Conservation (phyloP, 2,329 filamentous ascomycete genomes). For the Arachnopeziza araneosa region DNA sequence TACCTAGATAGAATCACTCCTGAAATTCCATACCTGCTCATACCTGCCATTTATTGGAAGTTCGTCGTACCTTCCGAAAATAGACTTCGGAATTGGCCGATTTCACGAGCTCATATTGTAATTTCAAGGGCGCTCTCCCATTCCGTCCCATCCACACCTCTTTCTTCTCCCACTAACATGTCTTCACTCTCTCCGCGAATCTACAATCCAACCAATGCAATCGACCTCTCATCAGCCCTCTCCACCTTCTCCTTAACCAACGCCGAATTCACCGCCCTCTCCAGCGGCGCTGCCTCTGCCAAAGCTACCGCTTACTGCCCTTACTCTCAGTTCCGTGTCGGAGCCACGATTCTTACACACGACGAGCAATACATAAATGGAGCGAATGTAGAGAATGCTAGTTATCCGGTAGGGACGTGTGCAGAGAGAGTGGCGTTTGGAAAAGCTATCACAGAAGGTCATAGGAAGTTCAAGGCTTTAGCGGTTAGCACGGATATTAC, state of each 20-base stretch:
- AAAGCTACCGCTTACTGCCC: slow-evolving; percentile 77
- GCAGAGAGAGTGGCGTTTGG: slow-evolving; percentile 88
- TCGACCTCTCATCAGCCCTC: slow-evolving; percentile 32
- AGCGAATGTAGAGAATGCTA: slow-evolving; percentile 85
- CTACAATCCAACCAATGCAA: slow-evolving; percentile 25
- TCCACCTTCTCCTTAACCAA: slow-evolving; percentile 46
- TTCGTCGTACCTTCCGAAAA: slow-evolving; percentile 7
- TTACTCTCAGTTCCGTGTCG: slow-evolving; percentile 71
- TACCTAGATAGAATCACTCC: too few species aligned
- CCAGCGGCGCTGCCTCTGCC: slow-evolving; percentile 64
- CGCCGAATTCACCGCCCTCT: slow-evolving; percentile 59
- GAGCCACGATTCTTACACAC: slow-evolving; percentile 66
- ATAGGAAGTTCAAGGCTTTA: slow-evolving; percentile 62
- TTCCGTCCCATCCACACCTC: not conserved
- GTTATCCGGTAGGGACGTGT: slow-evolving; percentile 92
- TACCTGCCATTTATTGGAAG: too few species aligned
- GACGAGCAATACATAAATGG: slow-evolving; percentile 51
- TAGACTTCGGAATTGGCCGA: slow-evolving; percentile 7
- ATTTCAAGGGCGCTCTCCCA: not conserved
- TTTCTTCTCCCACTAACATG: slow-evolving; percentile 13
- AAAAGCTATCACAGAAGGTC: slow-evolving; percentile 58
- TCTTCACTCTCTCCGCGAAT: slow-evolving; percentile 11
- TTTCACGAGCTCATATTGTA: not conserved
- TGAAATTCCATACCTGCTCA: too few species aligned
- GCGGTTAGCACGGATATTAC: slow-evolving; percentile 78